phyloP scores from a whole-genome alignment of 2,329 filamentous ascomycete genomes.

The Nothophaeocryptopus gaeumannii region DNA sequence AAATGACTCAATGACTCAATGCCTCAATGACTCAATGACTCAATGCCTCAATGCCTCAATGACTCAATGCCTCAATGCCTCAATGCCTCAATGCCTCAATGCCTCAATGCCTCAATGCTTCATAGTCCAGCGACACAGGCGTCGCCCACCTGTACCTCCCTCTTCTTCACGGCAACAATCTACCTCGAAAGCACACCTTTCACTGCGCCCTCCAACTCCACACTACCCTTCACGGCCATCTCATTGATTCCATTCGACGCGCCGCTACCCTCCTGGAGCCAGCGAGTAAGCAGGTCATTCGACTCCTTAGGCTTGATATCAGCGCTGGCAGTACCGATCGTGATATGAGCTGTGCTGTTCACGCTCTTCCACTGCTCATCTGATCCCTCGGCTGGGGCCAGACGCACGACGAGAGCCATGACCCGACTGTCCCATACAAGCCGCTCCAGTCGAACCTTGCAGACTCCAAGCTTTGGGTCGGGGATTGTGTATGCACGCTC shows the following conservation, averaged over 20 bases:
- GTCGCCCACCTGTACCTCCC: not conserved
- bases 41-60: too few species aligned
- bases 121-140: too few species aligned
- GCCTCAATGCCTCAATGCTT: too few species aligned
- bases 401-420: slow-evolving; percentile 85
- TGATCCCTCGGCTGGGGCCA: slow-evolving; percentile 48
- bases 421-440: slow-evolving; percentile 81
- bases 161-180: not conserved
- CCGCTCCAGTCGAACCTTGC: slow-evolving; percentile 60
- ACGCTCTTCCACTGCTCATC: slow-evolving; percentile 60
- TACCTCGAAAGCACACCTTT: slow-evolving; percentile 45
- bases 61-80: too few species aligned
- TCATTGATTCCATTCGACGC: slow-evolving; percentile 54
- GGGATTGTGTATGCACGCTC: slow-evolving; percentile 38
- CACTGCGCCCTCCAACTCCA: slow-evolving; percentile 56
- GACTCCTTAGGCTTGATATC: slow-evolving; percentile 89
- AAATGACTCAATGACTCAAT: too few species aligned
- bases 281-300: slow-evolving; percentile 75
- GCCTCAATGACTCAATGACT: too few species aligned
- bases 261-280: slow-evolving; percentile 62
- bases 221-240: slow-evolving; percentile 52
- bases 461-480: slow-evolving; percentile 59
- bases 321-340: slow-evolving; percentile 73
- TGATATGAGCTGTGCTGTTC: slow-evolving; percentile 82
- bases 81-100: too few species aligned